phyloP scores from a whole-genome alignment of 1,139 yeast species.

The Hyphopichia fennica region DNA sequence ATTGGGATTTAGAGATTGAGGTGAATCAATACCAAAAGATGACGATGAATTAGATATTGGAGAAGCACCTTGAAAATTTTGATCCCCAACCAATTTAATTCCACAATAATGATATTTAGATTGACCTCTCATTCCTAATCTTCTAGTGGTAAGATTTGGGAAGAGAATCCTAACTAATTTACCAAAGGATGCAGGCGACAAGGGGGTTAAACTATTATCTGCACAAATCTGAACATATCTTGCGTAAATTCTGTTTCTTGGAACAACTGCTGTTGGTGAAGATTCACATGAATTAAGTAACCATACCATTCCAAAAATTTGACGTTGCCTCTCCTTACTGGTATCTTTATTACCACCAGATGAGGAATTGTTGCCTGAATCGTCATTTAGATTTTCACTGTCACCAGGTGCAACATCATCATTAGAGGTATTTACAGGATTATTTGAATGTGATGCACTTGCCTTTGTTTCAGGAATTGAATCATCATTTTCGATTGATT shows the following conservation, averaged over 20 bases:
- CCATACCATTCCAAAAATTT: constrained; percentile 82
- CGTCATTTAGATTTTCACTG: constrained; percentile 6
- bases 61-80: constrained; percentile 23
- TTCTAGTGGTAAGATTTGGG: constrained; percentile 75
- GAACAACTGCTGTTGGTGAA: constrained; percentile 71
- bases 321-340: constrained; percentile 64
- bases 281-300: constrained; percentile 67
- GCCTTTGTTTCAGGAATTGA: constrained; percentile 10
- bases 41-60: constrained; percentile 24
- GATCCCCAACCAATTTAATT: constrained; percentile 59
- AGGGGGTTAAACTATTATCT: constrained; percentile 62
- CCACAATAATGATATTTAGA: constrained; percentile 93
- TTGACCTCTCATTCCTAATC: constrained; percentile 87
- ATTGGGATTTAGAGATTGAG: constrained; percentile 19
- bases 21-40: constrained; percentile 13
- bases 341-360: constrained; percentile 14
- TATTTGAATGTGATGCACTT: not conserved
- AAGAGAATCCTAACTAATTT: constrained; percentile 72
- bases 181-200: constrained; percentile 88
- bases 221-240: constrained; percentile 76
- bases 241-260: constrained; percentile 80
- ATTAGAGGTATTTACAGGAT: not conserved
- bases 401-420: constrained; percentile 3
- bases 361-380: constrained; percentile 3
- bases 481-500: constrained; percentile 43